phyloP scores from a whole-genome alignment of 257 asterid genomes.

The Solanum sitiens region DNA sequence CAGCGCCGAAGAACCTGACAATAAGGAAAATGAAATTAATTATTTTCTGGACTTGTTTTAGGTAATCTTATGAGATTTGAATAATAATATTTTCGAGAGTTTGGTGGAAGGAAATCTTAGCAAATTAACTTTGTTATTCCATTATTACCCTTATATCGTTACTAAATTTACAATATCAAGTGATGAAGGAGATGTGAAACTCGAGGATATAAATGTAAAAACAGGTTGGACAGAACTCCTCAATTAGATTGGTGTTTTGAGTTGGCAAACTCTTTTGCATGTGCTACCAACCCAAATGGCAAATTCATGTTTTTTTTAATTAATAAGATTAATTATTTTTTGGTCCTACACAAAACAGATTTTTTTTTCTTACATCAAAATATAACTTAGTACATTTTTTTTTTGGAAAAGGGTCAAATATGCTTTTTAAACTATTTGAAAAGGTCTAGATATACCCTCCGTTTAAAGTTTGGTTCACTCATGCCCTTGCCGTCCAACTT shows the following conservation, averaged over 20 bases:
- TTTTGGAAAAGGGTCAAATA: too few species aligned
- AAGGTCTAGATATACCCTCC: too few species aligned
- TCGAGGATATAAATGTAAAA: neutral
- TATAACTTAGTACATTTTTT: neutral
- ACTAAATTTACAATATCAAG: neutral
- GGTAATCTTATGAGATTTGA: neutral
- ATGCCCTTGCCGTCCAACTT: too few species aligned
- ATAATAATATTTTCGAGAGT: neutral
- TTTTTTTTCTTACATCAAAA: neutral
- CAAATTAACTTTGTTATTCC: neutral
- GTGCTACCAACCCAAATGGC: neutral
- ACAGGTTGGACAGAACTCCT: neutral
- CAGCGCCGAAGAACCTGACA: neutral
- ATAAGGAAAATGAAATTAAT: neutral
- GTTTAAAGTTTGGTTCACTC: too few species aligned
- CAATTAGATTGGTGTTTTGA: neutral
- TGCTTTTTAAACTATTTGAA: too few species aligned
- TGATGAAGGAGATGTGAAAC: neutral
- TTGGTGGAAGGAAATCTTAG: neutral
- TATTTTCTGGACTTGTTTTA: neutral
- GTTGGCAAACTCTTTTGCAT: neutral
- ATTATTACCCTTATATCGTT: neutral
- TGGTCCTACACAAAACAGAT: neutral
- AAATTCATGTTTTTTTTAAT: neutral
- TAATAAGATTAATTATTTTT: neutral